Percentiles rank a stretch among this genome's conserved stretches.
Evolutionary conservation across 2,329 filamentous ascomycete species (phyloP).

Genomic region (Sporothrix variecibatus): DNA sequence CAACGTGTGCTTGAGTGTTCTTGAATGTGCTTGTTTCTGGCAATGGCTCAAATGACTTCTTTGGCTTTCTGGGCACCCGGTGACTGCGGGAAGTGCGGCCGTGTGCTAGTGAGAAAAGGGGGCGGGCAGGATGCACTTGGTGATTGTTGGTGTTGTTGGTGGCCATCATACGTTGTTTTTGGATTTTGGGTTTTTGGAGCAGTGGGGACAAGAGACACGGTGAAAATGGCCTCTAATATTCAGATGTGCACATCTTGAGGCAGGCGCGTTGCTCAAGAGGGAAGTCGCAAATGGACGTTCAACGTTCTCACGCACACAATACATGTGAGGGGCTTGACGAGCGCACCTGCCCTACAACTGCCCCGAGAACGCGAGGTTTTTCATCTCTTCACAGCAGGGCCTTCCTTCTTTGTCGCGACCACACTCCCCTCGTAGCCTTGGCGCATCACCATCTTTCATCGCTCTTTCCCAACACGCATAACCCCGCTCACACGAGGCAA

Average conservation of each 20-base stretch:
- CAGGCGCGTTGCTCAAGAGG: neutral
- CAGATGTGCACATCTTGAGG: neutral
- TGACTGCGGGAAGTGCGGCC: constrained; percentile 24
- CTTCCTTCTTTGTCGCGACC: constrained; percentile 11
- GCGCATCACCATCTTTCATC: constrained; percentile 1
- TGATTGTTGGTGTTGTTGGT: neutral
- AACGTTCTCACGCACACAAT: neutral
- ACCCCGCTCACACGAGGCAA: neutral
- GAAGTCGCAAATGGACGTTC: neutral
- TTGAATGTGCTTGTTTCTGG: neutral
- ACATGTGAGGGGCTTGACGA: neutral
- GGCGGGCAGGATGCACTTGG: neutral
- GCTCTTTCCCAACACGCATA: neutral
- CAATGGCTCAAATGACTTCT: neutral
- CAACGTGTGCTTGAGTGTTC: constrained; percentile 2
- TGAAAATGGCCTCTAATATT: neutral
- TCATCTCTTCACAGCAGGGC: neutral
- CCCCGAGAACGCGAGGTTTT: neutral
- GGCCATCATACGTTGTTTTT: constrained; percentile 17
- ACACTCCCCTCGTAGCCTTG: neutral
- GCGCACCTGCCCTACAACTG: constrained; percentile 2
- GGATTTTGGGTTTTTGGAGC: neutral
- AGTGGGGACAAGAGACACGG: neutral
- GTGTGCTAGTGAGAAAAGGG: neutral
- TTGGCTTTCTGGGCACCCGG: constrained; percentile 2